Base-by-base conservation (phyloP, 345 rosid species). In the Combretum micranthum region DNA sequence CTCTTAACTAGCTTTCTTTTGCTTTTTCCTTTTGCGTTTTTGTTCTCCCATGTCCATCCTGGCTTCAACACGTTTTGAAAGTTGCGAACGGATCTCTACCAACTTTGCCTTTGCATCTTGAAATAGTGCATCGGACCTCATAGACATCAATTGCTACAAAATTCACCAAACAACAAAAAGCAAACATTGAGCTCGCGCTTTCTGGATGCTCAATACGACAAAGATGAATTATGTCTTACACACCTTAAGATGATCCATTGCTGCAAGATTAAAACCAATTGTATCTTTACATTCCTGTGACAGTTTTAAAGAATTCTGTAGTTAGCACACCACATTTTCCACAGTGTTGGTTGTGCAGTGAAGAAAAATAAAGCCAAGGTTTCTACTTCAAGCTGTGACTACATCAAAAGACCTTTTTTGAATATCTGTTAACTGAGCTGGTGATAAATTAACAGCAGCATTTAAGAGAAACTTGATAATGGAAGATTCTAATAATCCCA, bases 211-310 rank as follows among this genome's bases (percentile, higher is more conserved):
- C 1, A 22, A 26, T 21, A 18, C n/a, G 50, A 47, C 54, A 47
- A 20, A 37, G 44, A 25, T 32, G 39, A 32, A 32, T 3, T 10
- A 56, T 12, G 12, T 44, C 5, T 16, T 47, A 44, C 64, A 37
- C 59, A 93, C 97, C 92, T 79, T 85, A 15, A 90, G 70, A 82
- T 94, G 99, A 79, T 94, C 90, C 96, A 87, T 83, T 50, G 90
- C 97, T 0, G 99, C 96, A 66, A 94, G 86, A 64, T 90, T 94
- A 74, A 83, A 90, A 44, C 96, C 95, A 44, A 90, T 67, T 16
- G 80, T 90, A 72, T 90, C 99, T 68, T 87, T 94, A 76, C 77
- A 77, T 69, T 79, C 96, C 97, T 89, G 82, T 53, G 16, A 64
- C 62, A 80, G 37, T 48, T 12, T 44, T 56, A 57, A 25, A 21